phyloP scores from a whole-genome alignment of 2,329 filamentous ascomycete genomes.

The Emericellopsis cladophorae region DNA sequence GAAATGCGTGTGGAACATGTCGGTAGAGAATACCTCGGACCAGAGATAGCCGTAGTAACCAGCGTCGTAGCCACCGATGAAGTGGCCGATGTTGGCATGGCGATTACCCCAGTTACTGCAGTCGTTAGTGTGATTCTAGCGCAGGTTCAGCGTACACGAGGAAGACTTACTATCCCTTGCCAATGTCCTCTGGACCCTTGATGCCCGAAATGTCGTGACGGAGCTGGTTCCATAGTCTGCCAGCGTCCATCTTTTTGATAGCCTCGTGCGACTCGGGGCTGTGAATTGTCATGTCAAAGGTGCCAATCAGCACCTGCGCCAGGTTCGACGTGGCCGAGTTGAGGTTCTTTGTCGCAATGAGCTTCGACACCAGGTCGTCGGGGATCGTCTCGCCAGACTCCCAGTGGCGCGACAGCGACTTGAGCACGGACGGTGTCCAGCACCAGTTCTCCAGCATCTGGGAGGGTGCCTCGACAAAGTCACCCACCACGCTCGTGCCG shows the following conservation, averaged over 20 bases:
- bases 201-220: slow-evolving; percentile 60
- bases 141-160: not conserved
- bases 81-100: slow-evolving; percentile 68
- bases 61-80: slow-evolving; percentile 76
- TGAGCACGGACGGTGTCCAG: slow-evolving; percentile 54
- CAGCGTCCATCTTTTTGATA: slow-evolving; percentile 52
- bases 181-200: slow-evolving; percentile 59
- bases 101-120: slow-evolving; percentile 59
- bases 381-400: slow-evolving; percentile 57
- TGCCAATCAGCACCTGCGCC: slow-evolving; percentile 66
- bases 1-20: slow-evolving; percentile 80
- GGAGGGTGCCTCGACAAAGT: slow-evolving; percentile 60
- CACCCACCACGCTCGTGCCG: slow-evolving; percentile 51
- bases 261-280: slow-evolving; percentile 55
- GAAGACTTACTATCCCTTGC: slow-evolving; percentile 35
- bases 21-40: slow-evolving; percentile 68
- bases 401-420: slow-evolving; percentile 61
- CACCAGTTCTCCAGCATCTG: slow-evolving; percentile 72
- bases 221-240: slow-evolving; percentile 58
- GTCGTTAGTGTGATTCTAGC: slow-evolving; percentile 12
- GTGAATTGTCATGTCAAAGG: slow-evolving; percentile 76
- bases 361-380: slow-evolving; percentile 59
- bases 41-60: slow-evolving; percentile 70
- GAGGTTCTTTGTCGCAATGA: slow-evolving; percentile 68
- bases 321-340: slow-evolving; percentile 72